A percentile compares a stretch with the other conserved stretches of the same genome.
These are phyloP conservation scores for Lithospermum erythrorhizon DNA, from an alignment of 257 asterid genomes.

Conservation along the genomic window DNA sequence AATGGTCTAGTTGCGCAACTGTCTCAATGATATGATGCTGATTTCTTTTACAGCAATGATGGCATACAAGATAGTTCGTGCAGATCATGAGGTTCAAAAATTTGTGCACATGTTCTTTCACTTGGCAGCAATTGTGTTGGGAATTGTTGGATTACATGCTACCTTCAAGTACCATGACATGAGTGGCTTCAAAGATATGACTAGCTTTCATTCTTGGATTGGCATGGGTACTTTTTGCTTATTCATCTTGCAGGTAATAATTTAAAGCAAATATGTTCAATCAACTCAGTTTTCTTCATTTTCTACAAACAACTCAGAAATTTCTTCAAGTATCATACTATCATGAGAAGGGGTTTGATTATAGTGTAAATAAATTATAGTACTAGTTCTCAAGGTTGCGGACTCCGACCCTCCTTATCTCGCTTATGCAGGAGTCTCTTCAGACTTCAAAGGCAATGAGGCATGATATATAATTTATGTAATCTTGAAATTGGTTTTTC, in stretches of 20 bases:
- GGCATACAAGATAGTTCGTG: slow-evolving; percentile 63
- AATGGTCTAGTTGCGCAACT: too few relatives aligned
- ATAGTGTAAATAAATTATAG: too few relatives aligned
- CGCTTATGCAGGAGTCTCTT: too few relatives aligned
- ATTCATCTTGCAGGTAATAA: slow-evolving; percentile 57
- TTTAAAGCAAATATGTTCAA: not conserved
- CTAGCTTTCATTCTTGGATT: slow-evolving; percentile 75
- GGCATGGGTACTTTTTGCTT: slow-evolving; percentile 61
- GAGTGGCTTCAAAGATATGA: slow-evolving; percentile 26
- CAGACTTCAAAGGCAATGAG: too few relatives aligned
- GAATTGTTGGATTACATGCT: slow-evolving; percentile 44
- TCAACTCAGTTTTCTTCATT: too few relatives aligned
- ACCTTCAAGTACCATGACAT: slow-evolving; percentile 53
- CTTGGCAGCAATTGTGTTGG: slow-evolving; percentile 19
- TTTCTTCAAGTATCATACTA: too few relatives aligned
- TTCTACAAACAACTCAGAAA: too few relatives aligned
- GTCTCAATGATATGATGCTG: too few relatives aligned
- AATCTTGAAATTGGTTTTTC: not conserved
- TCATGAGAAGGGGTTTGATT: too few relatives aligned
- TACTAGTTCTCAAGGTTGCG: too few relatives aligned
- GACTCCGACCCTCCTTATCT: too few relatives aligned
- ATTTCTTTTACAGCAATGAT: slow-evolving; percentile 31
- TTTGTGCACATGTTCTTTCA: slow-evolving; percentile 26
- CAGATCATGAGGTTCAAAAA: slow-evolving; percentile 36
- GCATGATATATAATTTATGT: not conserved